These are phyloP conservation scores for Atkinsonella texensis DNA, from an alignment of 2,329 filamentous ascomycete genomes.

Conservation along the genomic window DNA sequence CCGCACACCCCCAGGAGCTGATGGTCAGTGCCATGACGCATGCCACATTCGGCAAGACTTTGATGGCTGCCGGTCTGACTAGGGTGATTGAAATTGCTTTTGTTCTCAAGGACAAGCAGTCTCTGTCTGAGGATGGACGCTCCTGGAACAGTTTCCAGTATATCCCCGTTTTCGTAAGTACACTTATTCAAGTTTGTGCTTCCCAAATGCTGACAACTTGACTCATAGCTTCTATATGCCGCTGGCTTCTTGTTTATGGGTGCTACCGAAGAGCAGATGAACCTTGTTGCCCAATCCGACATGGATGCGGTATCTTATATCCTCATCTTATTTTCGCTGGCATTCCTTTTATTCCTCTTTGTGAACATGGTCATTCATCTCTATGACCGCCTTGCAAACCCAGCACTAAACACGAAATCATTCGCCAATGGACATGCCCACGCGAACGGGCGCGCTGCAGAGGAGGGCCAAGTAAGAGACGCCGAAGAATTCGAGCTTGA, in stretches of 20 bases:
- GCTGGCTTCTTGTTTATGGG: conserved; percentile 96
- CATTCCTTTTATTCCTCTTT: conserved; percentile 86
- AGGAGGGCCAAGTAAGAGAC: conserved; percentile 54
- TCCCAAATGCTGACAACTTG: not conserved
- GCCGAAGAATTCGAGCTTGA: conserved; percentile 92
- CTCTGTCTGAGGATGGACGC: conserved; percentile 52
- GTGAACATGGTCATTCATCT: conserved; percentile 75
- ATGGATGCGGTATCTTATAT: conserved; percentile 89
- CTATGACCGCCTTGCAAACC: conserved; percentile 53
- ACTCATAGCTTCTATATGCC: conserved; percentile 65
- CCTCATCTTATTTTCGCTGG: conserved; percentile 78
- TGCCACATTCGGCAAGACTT: conserved; percentile 79
- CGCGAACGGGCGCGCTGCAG: conserved; percentile 23
- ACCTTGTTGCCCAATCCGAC: conserved; percentile 56
- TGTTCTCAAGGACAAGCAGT: conserved; percentile 60
- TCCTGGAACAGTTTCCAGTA: conserved; percentile 53
- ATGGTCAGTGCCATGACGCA: conserved; percentile 82
- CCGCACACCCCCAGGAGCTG: conserved; percentile 73
- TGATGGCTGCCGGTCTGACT: conserved; percentile 79
- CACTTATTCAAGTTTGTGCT: not conserved
- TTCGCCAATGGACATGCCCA: conserved; percentile 23
- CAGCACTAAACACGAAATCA: conserved; percentile 22
- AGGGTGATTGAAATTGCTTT: conserved; percentile 89
- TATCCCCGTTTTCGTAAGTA: conserved; percentile 44
- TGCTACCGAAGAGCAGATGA: conserved; percentile 93